A percentile compares a stretch with the other conserved stretches of the same genome.
These are phyloP conservation scores for Lithospermum erythrorhizon DNA, from an alignment of 257 asterid species.

Conservation along the genomic window DNA sequence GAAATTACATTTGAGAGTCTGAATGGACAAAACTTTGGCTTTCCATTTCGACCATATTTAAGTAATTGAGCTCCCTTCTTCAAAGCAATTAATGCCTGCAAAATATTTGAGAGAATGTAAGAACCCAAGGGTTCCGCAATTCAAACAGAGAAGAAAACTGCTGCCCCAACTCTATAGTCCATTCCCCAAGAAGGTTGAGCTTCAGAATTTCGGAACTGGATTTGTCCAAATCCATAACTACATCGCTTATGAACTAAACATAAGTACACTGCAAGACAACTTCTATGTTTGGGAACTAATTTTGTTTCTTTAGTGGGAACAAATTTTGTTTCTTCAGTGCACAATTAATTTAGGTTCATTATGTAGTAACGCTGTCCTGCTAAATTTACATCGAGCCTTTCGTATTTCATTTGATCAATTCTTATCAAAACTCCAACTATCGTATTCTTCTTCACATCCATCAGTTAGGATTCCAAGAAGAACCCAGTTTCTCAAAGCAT, in stretches of 20 bases:
- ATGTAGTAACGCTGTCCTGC: not conserved
- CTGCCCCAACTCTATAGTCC: not conserved
- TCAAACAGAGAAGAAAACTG: not conserved
- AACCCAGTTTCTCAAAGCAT: not conserved
- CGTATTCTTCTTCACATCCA: not conserved
- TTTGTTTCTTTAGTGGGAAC: not conserved
- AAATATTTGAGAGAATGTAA: slow-evolving; percentile 10
- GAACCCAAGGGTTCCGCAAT: not conserved
- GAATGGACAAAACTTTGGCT: slow-evolving; percentile 80
- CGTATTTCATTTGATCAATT: not conserved
- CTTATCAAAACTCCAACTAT: not conserved
- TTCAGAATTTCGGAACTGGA: not conserved
- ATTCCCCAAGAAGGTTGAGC: not conserved
- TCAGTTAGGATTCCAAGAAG: not conserved
- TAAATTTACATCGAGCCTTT: not conserved
- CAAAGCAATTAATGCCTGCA: slow-evolving; percentile 66
- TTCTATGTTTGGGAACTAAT: not conserved
- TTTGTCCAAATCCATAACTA: not conserved
- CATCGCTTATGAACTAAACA: not conserved
- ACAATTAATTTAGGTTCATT: too few relatives aligned
- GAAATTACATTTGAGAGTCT: slow-evolving; percentile 60
- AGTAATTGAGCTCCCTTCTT: slow-evolving; percentile 89
- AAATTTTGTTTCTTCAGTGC: not conserved
- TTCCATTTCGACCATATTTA: slow-evolving; percentile 89
- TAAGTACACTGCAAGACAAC: not conserved